Evolutionary conservation across 1,284 basidiomycete genomes (phyloP).

Genomic region (Tilletia caries): DNA sequence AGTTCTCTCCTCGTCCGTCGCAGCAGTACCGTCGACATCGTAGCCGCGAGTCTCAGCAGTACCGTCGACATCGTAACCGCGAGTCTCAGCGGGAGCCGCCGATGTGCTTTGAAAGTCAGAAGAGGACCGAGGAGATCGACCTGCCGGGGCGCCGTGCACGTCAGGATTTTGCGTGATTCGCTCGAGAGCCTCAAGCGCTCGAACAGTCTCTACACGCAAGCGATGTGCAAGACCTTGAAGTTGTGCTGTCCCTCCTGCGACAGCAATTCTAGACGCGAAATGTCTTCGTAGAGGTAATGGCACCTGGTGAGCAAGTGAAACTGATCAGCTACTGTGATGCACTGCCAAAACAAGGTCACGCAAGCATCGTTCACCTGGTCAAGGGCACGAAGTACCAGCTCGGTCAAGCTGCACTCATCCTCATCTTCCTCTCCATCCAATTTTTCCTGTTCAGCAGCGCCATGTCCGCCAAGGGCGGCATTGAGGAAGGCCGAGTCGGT

Average conservation of each 20-base stretch:
- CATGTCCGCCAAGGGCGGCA: not conserved
- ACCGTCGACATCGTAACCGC: too few species aligned
- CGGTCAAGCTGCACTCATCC: slow-evolving; percentile 59
- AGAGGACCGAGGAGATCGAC: not conserved
- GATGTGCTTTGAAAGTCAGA: not conserved
- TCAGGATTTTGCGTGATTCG: not conserved
- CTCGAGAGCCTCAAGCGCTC: slow-evolving; percentile 56
- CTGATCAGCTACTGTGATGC: not conserved
- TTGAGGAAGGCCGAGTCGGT: not conserved
- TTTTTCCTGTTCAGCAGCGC: too few species aligned
- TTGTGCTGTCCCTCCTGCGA: slow-evolving; percentile 84
- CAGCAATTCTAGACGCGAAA: slow-evolving; percentile 82
- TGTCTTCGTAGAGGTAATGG: slow-evolving; percentile 56
- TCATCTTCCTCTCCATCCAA: too few species aligned
- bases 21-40: too few species aligned
- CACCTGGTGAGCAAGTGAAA: slow-evolving; percentile 13
- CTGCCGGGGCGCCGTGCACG: not conserved
- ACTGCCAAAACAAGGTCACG: slow-evolving; percentile 1
- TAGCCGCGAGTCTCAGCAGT: too few species aligned
- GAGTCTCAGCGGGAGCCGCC: too few species aligned
- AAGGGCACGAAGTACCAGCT: slow-evolving; percentile 72
- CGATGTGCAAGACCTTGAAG: slow-evolving; percentile 86
- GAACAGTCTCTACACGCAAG: slow-evolving; percentile 70
- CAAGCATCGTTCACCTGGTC: slow-evolving; percentile 63
- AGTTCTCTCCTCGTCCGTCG: too few species aligned